Percentiles rank a stretch among this genome's conserved stretches.
These are phyloP conservation scores for Alternaria gansuensis DNA, from an alignment of 2,329 filamentous ascomycete genomes.

Conservation along the genomic window DNA sequence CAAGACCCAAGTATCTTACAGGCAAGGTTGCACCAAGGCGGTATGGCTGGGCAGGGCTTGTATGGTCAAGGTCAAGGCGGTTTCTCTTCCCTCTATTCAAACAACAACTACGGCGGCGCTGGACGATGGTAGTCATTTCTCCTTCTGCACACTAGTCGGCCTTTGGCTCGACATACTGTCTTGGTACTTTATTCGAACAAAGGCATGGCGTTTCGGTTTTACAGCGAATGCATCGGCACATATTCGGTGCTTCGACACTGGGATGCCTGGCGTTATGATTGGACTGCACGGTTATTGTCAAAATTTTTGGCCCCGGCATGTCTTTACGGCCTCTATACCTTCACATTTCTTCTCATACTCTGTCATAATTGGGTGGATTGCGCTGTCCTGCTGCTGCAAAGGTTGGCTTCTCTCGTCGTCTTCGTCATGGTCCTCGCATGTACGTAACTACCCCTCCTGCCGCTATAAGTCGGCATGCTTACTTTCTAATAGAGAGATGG, in stretches of 20 bases:
- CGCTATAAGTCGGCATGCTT: slow-evolving; percentile 52
- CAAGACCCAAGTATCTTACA: slow-evolving; percentile 99
- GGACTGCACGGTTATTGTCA: slow-evolving; percentile 38
- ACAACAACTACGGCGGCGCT: slow-evolving; percentile 60
- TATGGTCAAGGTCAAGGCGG: slow-evolving; percentile 91
- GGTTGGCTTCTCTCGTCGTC: slow-evolving; percentile 55
- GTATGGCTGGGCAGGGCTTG: slow-evolving; percentile 82
- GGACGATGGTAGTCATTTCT: slow-evolving; percentile 51
- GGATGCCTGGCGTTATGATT: slow-evolving; percentile 52
- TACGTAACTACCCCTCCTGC: slow-evolving; percentile 56
- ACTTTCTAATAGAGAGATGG: slow-evolving; percentile 56
- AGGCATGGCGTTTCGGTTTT: slow-evolving; percentile 52
- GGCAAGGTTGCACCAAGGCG: slow-evolving; percentile 92
- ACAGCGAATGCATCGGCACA: slow-evolving; percentile 53
- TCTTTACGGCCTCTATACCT: slow-evolving; percentile 48
- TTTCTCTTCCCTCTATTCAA: slow-evolving; percentile 85
- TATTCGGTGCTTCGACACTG: slow-evolving; percentile 43
- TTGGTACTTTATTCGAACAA: slow-evolving; percentile 43
- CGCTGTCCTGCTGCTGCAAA: slow-evolving; percentile 49
- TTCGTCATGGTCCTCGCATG: slow-evolving; percentile 58
- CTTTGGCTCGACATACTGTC: slow-evolving; percentile 42
- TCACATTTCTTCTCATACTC: slow-evolving; percentile 33
- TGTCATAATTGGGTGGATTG: slow-evolving; percentile 44
- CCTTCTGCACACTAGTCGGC: slow-evolving; percentile 46
- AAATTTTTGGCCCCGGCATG: slow-evolving; percentile 44